Evolutionary conservation across 163 green algal genomes (phyloP).

Genomic region (Scenedesmus sp.): DNA sequence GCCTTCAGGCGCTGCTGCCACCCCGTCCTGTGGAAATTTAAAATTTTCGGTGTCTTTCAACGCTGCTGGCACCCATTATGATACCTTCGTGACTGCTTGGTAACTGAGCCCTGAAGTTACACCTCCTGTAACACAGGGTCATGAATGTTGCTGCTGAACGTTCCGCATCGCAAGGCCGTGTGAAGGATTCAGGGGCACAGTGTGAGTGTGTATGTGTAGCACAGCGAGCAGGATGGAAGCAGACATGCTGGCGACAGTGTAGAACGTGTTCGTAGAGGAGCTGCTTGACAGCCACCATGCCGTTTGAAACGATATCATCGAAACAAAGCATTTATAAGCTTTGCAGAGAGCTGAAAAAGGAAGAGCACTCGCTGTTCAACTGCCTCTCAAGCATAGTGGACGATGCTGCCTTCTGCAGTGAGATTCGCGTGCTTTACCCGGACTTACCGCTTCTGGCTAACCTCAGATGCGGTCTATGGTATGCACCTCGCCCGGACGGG

Average conservation of each 20-base stretch:
- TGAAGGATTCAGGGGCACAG: background rate
- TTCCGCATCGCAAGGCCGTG: background rate
- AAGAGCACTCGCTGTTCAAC: conserved; percentile 78
- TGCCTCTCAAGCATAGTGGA: conserved; percentile 81
- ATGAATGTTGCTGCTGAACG: background rate
- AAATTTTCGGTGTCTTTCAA: background rate
- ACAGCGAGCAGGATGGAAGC: background rate
- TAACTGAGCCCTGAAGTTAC: background rate
- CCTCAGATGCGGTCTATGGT: conserved; percentile 94
- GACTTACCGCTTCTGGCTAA: conserved; percentile 89
- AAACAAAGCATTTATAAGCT: conserved; percentile 42
- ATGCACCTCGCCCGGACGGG: conserved; percentile 56
- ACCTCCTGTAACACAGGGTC: background rate
- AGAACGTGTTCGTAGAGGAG: background rate
- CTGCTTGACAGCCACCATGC: background rate
- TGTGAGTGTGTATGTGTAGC: background rate
- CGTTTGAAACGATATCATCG: background rate
- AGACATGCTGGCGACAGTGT: background rate
- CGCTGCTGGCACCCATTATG: background rate
- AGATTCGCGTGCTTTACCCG: conserved; percentile 77
- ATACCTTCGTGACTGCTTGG: background rate
- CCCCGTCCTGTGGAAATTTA: background rate
- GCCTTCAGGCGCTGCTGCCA: background rate
- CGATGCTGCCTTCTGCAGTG: conserved; percentile 86
- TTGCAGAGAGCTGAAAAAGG: conserved; percentile 31